A percentile compares a stretch with the other conserved stretches of the same genome.
These are phyloP conservation scores for Diplodia seriata DNA, from an alignment of 2,329 filamentous ascomycete genomes.

Conservation along the genomic window DNA sequence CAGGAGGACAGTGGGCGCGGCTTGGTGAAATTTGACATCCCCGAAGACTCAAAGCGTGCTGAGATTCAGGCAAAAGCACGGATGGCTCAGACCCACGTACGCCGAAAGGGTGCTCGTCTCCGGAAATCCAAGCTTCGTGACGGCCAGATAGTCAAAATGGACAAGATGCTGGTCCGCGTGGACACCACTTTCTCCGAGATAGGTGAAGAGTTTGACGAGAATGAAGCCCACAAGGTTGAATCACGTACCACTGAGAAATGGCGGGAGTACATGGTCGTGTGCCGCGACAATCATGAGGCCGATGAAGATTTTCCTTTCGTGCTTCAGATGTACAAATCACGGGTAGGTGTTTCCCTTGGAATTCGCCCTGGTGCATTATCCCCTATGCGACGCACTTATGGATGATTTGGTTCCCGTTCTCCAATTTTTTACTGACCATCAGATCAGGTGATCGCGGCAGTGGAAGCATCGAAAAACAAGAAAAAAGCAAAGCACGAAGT, in stretches of 20 bases:
- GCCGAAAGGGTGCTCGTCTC: slow-evolving; percentile 45
- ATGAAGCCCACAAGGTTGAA: slow-evolving; percentile 65
- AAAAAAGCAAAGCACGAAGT: slow-evolving; percentile 65
- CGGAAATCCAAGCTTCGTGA: slow-evolving; percentile 55
- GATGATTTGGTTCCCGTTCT: background rate
- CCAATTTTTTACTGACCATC: background rate
- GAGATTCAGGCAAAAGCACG: slow-evolving; percentile 50
- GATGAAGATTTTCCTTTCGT: slow-evolving; percentile 56
- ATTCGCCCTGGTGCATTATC: background rate
- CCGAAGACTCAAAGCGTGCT: slow-evolving; percentile 49
- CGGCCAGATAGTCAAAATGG: slow-evolving; percentile 71
- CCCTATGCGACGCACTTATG: background rate
- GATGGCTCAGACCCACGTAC: slow-evolving; percentile 48
- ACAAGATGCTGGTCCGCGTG: slow-evolving; percentile 71
- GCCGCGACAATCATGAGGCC: slow-evolving; percentile 63
- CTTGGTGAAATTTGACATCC: slow-evolving; percentile 53
- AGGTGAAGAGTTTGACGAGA: slow-evolving; percentile 68
- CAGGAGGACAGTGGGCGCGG: slow-evolving; percentile 38
- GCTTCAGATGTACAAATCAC: slow-evolving; percentile 67
- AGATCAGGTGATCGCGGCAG: slow-evolving; percentile 63
- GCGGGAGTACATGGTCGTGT: slow-evolving; percentile 69
- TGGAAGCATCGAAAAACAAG: slow-evolving; percentile 60
- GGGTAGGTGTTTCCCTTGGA: slow-evolving; percentile 46
- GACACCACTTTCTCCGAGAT: slow-evolving; percentile 61
- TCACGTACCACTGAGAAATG: slow-evolving; percentile 67